Evolutionary conservation across 306 rosid species (phyloP).

Genomic region (Medicago ruthenica): DNA sequence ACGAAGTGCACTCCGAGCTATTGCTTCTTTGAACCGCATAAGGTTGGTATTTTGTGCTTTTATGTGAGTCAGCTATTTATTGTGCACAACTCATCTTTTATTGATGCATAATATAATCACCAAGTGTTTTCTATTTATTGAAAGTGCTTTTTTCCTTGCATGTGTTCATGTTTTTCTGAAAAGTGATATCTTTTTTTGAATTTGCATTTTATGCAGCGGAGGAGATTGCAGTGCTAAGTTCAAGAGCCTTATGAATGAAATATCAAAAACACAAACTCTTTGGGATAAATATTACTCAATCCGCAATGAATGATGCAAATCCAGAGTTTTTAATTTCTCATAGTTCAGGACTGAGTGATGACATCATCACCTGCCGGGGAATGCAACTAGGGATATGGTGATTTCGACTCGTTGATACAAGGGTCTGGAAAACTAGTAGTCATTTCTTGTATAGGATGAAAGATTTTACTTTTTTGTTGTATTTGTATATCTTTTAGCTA

Average conservation of each 20-base stretch:
- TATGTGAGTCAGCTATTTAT: slow-evolving; percentile 27
- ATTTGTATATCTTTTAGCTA: slow-evolving; percentile 24
- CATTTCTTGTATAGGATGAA: slow-evolving; percentile 55
- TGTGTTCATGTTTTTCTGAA: not conserved
- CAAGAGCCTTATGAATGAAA: slow-evolving; percentile 92
- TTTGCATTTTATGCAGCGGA: slow-evolving; percentile 67
- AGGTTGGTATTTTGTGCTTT: slow-evolving; percentile 64
- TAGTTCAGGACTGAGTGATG: slow-evolving; percentile 34
- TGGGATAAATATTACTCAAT: slow-evolving; percentile 84
- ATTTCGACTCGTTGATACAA: slow-evolving; percentile 37
- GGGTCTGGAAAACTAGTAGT: slow-evolving; percentile 39
- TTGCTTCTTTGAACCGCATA: slow-evolving; percentile 90
- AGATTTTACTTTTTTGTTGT: slow-evolving; percentile 38
- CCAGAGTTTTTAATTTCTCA: not conserved
- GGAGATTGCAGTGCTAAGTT: slow-evolving; percentile 96
- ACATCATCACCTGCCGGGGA: slow-evolving; percentile 31
- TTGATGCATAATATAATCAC: slow-evolving; percentile 9
- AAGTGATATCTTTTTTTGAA: slow-evolving; percentile 19
- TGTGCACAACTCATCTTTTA: not conserved
- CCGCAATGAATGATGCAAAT: slow-evolving; percentile 75
- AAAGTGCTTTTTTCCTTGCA: not conserved
- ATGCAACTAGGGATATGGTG: slow-evolving; percentile 26
- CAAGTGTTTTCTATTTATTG: not conserved
- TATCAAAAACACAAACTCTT: slow-evolving; percentile 75
- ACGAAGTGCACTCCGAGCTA: slow-evolving; percentile 97